Percentiles rank a stretch among this genome's conserved stretches.
Conservation (phyloP, 805 yeast genomes). For the Torulaspora maleeae region DNA sequence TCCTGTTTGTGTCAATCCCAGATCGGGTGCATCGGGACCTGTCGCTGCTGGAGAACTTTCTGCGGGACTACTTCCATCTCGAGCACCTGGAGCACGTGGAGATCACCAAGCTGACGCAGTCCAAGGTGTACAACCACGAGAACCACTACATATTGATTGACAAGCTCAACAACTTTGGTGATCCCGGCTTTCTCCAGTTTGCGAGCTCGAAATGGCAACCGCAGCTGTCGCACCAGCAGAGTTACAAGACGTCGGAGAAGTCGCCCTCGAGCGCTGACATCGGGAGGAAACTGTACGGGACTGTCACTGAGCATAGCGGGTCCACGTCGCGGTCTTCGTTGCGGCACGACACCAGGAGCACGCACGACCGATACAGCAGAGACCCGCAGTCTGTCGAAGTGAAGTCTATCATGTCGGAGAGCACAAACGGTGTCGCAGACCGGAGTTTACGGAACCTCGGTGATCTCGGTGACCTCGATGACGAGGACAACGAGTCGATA, state of each 20-base stretch:
- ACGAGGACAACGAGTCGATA: constrained; percentile 19
- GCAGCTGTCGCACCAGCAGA: constrained; percentile 4
- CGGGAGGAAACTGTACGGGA: constrained; percentile 1
- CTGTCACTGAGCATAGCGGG: constrained; percentile 6
- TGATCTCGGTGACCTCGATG: constrained; percentile 8
- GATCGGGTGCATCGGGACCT: constrained; percentile 32
- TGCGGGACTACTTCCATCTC: constrained; percentile 32
- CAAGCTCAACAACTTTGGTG: constrained; percentile 29
- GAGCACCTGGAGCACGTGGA: constrained; percentile 28
- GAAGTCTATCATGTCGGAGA: constrained; percentile 9
- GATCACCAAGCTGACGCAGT: constrained; percentile 30
- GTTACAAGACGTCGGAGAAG: not conserved
- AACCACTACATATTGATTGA: constrained; percentile 34
- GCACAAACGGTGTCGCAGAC: constrained; percentile 3
- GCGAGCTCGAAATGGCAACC: constrained; percentile 14
- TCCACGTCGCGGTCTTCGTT: not conserved
- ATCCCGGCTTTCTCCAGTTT: constrained; percentile 27
- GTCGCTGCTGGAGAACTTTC: constrained; percentile 29
- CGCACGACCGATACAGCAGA: not conserved
- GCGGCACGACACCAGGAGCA: not conserved
- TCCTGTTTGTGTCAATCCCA: constrained; percentile 34
- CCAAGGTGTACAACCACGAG: constrained; percentile 33
- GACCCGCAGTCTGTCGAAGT: constrained; percentile 7
- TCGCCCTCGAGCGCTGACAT: not conserved
- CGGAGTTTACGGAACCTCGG: not conserved